Percentiles rank a stretch among this genome's conserved stretches.
Evolutionary conservation across 495 filamentous ascomycete genomes (phyloP).

Genomic region (Podospora bellae-mahoneyi): DNA sequence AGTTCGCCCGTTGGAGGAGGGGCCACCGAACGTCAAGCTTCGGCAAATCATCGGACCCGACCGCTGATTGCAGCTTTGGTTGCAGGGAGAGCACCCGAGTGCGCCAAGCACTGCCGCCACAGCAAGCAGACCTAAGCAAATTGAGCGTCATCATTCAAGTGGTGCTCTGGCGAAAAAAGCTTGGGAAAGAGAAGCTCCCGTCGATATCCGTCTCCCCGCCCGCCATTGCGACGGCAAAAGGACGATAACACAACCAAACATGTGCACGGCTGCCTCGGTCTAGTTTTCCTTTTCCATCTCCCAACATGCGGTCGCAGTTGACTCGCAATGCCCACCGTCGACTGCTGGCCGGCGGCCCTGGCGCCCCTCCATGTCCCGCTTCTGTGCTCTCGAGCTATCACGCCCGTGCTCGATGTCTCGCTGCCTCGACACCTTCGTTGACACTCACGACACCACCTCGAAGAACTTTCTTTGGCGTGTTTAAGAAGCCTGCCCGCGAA

Average conservation of each 20-base stretch:
- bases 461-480: slow-evolving; percentile 58
- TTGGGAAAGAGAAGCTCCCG: slow-evolving; percentile 9
- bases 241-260: slow-evolving; percentile 19
- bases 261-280: slow-evolving; percentile 25
- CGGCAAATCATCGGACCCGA: not conserved
- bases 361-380: slow-evolving; percentile 21
- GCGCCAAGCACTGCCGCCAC: slow-evolving; percentile 6
- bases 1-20: too few species aligned
- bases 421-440: slow-evolving; percentile 23
- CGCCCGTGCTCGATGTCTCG: slow-evolving; percentile 6
- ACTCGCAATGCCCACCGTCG: slow-evolving; percentile 69
- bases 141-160: slow-evolving; percentile 27
- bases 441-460: slow-evolving; percentile 28
- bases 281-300: slow-evolving; percentile 28
- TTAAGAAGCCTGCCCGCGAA: slow-evolving; percentile 51
- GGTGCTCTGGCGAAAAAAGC: not conserved
- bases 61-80: not conserved
- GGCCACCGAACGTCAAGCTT: not conserved
- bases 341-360: slow-evolving; percentile 59
- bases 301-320: slow-evolving; percentile 76
- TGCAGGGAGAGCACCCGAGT: not conserved
- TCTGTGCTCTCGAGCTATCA: not conserved
- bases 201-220: not conserved
- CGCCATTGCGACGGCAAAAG: slow-evolving; percentile 21
- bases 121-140: slow-evolving; percentile 18